These are phyloP conservation scores for Kickxella alabastrina DNA, from an alignment of 192 early-diverging fungal species.

Conservation along the genomic window DNA sequence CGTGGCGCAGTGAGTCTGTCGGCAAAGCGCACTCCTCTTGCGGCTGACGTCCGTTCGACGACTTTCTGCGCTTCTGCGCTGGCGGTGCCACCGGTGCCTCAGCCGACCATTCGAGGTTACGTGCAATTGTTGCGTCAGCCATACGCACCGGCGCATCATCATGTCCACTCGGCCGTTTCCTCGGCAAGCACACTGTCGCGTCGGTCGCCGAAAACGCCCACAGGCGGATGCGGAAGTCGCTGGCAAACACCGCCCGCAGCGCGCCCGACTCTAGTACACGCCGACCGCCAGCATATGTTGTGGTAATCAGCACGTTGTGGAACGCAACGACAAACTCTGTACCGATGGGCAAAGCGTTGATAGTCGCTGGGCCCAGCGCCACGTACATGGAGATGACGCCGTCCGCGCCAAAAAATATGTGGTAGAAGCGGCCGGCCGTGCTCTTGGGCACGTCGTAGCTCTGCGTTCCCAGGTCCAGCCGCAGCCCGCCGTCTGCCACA, in stretches of 20 bases:
- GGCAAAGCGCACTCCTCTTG: constrained; percentile 45
- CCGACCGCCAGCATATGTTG: constrained; percentile 31
- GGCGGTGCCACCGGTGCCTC: constrained; percentile 5
- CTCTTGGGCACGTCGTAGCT: constrained; percentile 33
- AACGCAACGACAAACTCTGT: constrained; percentile 22
- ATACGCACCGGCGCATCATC: constrained; percentile 30
- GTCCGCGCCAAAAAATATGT: constrained; percentile 38
- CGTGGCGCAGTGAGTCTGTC: constrained; percentile 23
- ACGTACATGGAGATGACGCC: constrained; percentile 24
- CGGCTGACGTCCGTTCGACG: constrained; percentile 29
- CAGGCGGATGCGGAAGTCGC: constrained; percentile 26
- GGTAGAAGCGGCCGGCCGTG: constrained; percentile 40
- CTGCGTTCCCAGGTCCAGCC: constrained; percentile 28
- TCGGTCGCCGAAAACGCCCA: constrained; percentile 37
- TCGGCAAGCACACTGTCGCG: constrained; percentile 24
- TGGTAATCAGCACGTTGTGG: constrained; percentile 29
- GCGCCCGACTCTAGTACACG: constrained; percentile 39
- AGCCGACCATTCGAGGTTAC: constrained; percentile 42
- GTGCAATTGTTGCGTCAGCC: constrained; percentile 30
- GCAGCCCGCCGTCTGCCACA: constrained; percentile 12
- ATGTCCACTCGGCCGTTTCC: constrained; percentile 24
- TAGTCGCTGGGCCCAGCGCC: constrained; percentile 18
- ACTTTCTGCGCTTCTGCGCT: constrained; percentile 33
- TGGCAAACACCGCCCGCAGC: constrained; percentile 32
- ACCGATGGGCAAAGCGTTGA: constrained; percentile 4